Percentiles rank a stretch among this genome's conserved stretches.
phyloP scores from a whole-genome alignment of 495 filamentous ascomycete genomes.

The Oleoguttula mirabilis region DNA sequence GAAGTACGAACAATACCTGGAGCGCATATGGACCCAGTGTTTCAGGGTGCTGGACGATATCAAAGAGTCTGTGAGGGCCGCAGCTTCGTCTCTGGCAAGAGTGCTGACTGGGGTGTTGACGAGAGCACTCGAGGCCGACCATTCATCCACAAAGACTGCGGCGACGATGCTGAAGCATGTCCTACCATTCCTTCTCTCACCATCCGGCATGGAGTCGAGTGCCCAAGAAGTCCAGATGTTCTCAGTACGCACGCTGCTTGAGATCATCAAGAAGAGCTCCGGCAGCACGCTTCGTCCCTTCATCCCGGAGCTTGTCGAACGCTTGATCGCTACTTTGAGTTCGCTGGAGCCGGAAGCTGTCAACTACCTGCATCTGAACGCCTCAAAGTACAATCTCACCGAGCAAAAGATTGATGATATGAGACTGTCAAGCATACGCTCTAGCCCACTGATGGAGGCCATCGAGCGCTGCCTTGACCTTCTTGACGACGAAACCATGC shows the following conservation, averaged over 20 bases:
- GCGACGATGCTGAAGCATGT: slow-evolving; percentile 68
- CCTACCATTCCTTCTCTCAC: slow-evolving; percentile 82
- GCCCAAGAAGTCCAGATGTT: slow-evolving; percentile 69
- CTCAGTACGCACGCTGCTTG: slow-evolving; percentile 56
- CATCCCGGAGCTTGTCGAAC: slow-evolving; percentile 67
- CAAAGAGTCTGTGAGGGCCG: slow-evolving; percentile 73
- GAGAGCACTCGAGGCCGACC: slow-evolving; percentile 69
- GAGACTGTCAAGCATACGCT: slow-evolving; percentile 63
- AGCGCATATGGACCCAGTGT: slow-evolving; percentile 66
- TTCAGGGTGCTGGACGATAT: slow-evolving; percentile 90
- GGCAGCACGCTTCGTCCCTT: slow-evolving; percentile 62
- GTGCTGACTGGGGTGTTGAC: slow-evolving; percentile 71
- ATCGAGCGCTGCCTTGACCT: slow-evolving; percentile 81
- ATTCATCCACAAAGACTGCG: slow-evolving; percentile 54
- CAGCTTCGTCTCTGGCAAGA: slow-evolving; percentile 70
- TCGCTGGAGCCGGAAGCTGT: slow-evolving; percentile 75
- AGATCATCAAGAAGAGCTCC: slow-evolving; percentile 74
- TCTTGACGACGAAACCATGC: slow-evolving; percentile 66
- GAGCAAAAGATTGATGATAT: slow-evolving; percentile 78
- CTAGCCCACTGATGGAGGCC: slow-evolving; percentile 85
- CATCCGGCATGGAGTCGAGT: slow-evolving; percentile 73
- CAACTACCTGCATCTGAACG: slow-evolving; percentile 86
- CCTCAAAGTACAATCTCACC: slow-evolving; percentile 70
- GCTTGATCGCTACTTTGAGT: slow-evolving; percentile 66
- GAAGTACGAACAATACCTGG: slow-evolving; percentile 71